Conservation (phyloP, 2,329 filamentous ascomycete species). For the Arachnomyces sp. region DNA sequence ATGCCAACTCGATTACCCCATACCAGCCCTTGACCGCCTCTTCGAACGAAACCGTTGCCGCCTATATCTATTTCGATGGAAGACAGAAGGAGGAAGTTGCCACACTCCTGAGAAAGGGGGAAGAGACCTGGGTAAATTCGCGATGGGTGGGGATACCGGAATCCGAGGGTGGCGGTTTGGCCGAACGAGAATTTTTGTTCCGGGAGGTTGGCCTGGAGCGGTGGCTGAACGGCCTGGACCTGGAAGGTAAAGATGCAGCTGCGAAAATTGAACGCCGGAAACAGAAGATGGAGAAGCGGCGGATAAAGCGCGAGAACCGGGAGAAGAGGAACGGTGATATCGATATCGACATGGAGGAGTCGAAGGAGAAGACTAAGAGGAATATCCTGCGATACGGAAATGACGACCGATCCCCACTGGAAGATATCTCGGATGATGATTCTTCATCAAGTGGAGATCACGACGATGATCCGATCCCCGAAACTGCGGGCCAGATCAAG, state of each 20-base stretch:
- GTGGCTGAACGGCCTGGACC: conserved; percentile 91
- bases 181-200: conserved; percentile 94
- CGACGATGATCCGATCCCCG: conserved; percentile 78
- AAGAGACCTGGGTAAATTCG: conserved; percentile 99
- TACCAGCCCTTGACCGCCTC: conserved; percentile 91
- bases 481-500: conserved; percentile 96
- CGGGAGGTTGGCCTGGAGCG: conserved; percentile 91
- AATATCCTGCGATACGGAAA: conserved; percentile 72
- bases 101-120: conserved; percentile 80
- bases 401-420: conserved; percentile 66
- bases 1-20: conserved; percentile 58
- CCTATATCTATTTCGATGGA: conserved; percentile 98
- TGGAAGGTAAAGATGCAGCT: conserved; percentile 86
- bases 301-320: conserved; percentile 56
- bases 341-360: conserved; percentile 32
- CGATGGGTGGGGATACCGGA: conserved; percentile 93
- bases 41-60: conserved; percentile 92
- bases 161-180: conserved; percentile 83
- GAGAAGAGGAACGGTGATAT: conserved; percentile 42
- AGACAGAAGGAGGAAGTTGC: conserved; percentile 93
- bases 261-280: conserved; percentile 63
- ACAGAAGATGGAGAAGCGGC: conserved; percentile 71
- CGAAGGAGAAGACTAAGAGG: conserved; percentile 21
- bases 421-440: conserved; percentile 65
- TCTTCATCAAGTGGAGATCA: conserved; percentile 62